phyloP scores from a whole-genome alignment of 2,329 filamentous ascomycete species.

The Nemania serpens region DNA sequence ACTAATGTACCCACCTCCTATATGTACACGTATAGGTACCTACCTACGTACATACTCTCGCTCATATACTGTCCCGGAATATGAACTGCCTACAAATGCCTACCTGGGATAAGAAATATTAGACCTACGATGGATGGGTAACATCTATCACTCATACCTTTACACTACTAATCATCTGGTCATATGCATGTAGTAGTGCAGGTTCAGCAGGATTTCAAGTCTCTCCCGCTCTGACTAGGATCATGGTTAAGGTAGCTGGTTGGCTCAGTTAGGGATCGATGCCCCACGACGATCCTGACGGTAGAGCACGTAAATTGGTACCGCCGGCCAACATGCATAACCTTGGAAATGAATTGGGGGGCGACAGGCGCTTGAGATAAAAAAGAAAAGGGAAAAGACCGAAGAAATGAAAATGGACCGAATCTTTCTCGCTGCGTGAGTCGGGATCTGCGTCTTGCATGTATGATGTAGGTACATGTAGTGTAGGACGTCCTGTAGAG shows the following conservation, averaged over 20 bases:
- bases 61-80: too few species aligned
- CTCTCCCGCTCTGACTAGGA: too few species aligned
- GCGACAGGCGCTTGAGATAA: background rate
- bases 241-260: background rate
- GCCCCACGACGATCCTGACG: background rate
- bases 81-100: too few species aligned
- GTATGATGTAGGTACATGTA: too few species aligned
- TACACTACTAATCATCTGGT: too few species aligned
- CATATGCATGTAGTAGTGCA: too few species aligned
- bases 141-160: too few species aligned
- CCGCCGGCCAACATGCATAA: background rate
- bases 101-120: too few species aligned
- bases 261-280: background rate
- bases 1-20: too few species aligned
- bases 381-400: background rate
- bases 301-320: background rate
- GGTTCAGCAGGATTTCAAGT: too few species aligned
- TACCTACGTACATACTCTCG: background rate
- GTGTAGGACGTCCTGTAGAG: too few species aligned
- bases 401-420: background rate
- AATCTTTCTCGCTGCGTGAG: conserved; percentile 1
- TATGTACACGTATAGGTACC: background rate
- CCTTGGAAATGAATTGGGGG: background rate
- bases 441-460: conserved; percentile 12
- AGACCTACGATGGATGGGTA: too few species aligned